Evolutionary conservation across 768 basidiomycete species (phyloP).

Genomic region (Russula sp.): DNA sequence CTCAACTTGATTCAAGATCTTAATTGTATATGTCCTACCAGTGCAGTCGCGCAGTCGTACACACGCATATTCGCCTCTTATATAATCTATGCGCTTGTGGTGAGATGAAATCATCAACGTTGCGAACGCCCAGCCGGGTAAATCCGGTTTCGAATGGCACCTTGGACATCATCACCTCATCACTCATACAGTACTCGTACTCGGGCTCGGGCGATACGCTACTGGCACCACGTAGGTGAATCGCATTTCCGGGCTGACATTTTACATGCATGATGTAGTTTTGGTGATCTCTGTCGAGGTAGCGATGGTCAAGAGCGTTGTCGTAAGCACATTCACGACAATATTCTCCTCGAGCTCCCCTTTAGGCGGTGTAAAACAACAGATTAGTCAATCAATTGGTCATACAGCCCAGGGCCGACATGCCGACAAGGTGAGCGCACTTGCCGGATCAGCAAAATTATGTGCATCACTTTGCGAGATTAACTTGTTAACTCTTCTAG

Average conservation of each 20-base stretch:
- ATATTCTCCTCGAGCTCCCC: background rate
- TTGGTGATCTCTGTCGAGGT: background rate
- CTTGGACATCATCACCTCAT: no score
- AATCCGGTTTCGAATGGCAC: no score
- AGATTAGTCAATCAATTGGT: background rate
- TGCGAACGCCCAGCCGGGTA: no score
- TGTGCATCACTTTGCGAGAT: background rate
- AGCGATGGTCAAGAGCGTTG: background rate
- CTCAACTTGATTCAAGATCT: no score
- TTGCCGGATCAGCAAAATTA: background rate
- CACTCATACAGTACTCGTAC: background rate
- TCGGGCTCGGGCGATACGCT: background rate
- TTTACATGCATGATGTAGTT: background rate
- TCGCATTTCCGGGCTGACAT: background rate
- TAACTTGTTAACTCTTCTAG: no score
- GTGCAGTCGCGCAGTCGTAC: no score
- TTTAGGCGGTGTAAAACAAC: background rate
- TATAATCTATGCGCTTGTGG: no score
- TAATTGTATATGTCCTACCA: no score
- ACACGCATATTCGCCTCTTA: no score
- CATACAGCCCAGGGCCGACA: background rate
- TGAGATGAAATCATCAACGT: no score
- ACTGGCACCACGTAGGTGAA: background rate
- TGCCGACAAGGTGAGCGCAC: background rate
- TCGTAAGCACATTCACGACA: slow-evolving; percentile 1